Evolutionary conservation across 352 stramenopile species (phyloP).

Genomic region (Aphanomyces stellatus): DNA sequence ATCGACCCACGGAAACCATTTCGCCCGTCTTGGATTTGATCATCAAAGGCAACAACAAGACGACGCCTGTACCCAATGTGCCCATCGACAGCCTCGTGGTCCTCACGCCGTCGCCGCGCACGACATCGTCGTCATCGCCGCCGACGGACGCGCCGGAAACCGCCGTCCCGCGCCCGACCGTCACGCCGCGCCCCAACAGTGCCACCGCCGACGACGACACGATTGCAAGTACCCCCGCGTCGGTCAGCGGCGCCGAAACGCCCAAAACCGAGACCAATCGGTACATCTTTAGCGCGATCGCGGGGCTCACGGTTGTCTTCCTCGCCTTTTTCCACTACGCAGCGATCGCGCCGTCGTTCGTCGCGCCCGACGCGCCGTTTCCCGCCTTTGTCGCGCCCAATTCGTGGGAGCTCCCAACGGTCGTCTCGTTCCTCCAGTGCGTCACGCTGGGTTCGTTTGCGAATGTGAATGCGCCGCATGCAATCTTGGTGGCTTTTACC

Average conservation of each 20-base stretch:
- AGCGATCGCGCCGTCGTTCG: conserved; percentile 7
- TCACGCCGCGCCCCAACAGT: background rate
- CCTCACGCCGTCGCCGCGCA: background rate
- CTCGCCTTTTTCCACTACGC: conserved; percentile 11
- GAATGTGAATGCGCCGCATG: conserved; percentile 40
- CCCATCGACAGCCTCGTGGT: background rate
- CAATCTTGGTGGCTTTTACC: conserved; percentile 53
- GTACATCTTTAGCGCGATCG: background rate
- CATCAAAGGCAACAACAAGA: background rate
- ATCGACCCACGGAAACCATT: background rate
- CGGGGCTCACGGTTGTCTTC: conserved; percentile 4
- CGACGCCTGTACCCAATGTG: background rate
- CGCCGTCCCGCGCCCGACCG: background rate
- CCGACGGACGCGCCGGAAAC: background rate
- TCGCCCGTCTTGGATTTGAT: background rate
- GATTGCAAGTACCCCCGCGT: background rate
- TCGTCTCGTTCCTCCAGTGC: conserved; percentile 58
- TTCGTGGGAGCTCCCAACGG: conserved; percentile 64
- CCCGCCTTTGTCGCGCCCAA: conserved; percentile 32
- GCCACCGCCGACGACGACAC: background rate
- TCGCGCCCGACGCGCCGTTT: background rate
- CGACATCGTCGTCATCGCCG: background rate
- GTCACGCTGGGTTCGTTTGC: conserved; percentile 51
- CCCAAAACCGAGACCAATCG: background rate
- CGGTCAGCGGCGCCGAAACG: background rate